phyloP scores from a whole-genome alignment of 1,284 basidiomycete species.

The Golubevia sp. region DNA sequence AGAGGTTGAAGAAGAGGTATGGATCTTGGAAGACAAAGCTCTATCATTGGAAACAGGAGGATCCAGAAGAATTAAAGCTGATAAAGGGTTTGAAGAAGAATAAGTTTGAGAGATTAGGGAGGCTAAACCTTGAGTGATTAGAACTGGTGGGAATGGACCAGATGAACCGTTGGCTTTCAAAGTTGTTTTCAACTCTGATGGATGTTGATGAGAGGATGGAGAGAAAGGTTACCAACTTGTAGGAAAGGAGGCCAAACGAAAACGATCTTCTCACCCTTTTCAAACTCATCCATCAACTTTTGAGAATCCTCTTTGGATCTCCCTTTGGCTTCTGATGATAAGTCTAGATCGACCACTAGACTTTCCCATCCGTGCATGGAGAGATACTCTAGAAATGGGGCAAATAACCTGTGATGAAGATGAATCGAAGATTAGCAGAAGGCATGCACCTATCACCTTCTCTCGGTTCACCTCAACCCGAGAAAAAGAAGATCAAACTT shows the following conservation, averaged over 20 bases:
- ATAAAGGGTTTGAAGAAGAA: constrained; percentile 44
- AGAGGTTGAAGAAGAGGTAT: constrained; percentile 10
- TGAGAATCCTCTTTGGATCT: constrained; percentile 18
- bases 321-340: constrained; percentile 11
- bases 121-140: constrained; percentile 27
- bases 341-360: constrained; percentile 40
- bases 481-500: constrained; percentile 6
- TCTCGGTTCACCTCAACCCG: constrained; percentile 2
- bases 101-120: constrained; percentile 43
- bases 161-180: neutral
- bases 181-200: neutral
- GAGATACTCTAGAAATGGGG: constrained; percentile 18
- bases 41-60: constrained; percentile 36
- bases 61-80: constrained; percentile 42
- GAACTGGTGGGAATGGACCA: constrained; percentile 40
- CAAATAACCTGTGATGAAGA: neutral
- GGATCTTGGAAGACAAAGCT: constrained; percentile 6
- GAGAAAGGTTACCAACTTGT: neutral
- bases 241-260: neutral
- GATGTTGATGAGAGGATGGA: constrained; percentile 14
- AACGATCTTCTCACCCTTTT: constrained; percentile 24
- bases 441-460: too few relatives aligned
- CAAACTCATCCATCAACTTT: constrained; percentile 20
- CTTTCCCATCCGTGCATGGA: constrained; percentile 25
- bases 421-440: too few relatives aligned